Conservation (phyloP, 2,329 filamentous ascomycete genomes). For the Cladophialophora chaetospira region DNA sequence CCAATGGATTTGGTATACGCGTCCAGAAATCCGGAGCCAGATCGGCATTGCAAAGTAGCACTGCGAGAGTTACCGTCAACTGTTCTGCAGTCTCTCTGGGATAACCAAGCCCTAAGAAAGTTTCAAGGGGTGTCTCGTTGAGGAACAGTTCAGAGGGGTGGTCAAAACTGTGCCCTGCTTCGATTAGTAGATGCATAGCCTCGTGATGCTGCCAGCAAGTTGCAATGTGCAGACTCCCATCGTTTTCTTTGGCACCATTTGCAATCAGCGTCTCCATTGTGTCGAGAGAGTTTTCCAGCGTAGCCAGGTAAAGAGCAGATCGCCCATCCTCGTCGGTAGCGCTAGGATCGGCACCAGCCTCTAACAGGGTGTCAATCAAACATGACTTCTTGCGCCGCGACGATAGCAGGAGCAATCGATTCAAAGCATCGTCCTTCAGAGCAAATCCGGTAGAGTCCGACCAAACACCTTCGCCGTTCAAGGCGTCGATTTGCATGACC, state of each 20-base stretch:
- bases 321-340: not conserved
- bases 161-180: conserved; percentile 4
- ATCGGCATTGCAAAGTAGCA: conserved; percentile 8
- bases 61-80: conserved; percentile 5
- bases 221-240: conserved; percentile 13
- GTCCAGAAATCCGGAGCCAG: conserved; percentile 1
- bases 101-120: conserved; percentile 6
- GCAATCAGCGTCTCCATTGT: not conserved
- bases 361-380: conserved; percentile 3
- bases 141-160: conserved; percentile 1
- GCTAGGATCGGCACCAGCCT: conserved; percentile 1
- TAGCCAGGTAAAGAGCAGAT: conserved; percentile 9
- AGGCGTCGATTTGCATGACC: conserved; percentile 5
- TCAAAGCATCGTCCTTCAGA: not conserved
- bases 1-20: not conserved
- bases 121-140: conserved; percentile 7
- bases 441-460: not conserved
- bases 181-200: conserved; percentile 11
- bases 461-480: not conserved
- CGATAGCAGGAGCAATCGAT: conserved; percentile 1
- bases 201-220: conserved; percentile 11
- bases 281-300: conserved; percentile 3
- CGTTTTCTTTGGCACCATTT: conserved; percentile 7
- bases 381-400: not conserved
- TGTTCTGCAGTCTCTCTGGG: not conserved